Percentiles rank a stretch among this genome's conserved stretches.
Evolutionary conservation across 805 yeast genomes (phyloP).

Genomic region (Priceomyces haplophilus): DNA sequence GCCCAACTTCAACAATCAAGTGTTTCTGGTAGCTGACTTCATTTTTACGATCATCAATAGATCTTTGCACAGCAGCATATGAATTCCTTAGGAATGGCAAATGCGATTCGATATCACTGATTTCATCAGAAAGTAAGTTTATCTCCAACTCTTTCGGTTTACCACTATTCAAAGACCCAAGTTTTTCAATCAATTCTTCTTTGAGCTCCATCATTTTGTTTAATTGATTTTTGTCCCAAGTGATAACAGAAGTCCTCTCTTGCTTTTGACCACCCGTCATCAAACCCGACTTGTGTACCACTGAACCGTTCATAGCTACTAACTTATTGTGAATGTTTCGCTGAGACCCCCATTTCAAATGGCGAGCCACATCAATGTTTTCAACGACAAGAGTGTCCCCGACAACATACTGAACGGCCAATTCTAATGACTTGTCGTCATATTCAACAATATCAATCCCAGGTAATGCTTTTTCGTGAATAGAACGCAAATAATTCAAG

Average conservation of each 20-base stretch:
- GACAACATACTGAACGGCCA: conserved; percentile 77
- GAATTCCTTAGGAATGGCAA: conserved; percentile 45
- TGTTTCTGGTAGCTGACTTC: conserved; percentile 52
- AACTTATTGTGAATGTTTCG: conserved; percentile 52
- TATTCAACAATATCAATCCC: conserved; percentile 69
- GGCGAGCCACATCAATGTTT: conserved; percentile 61
- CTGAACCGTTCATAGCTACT: conserved; percentile 80
- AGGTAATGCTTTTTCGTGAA: conserved; percentile 59
- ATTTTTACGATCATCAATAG: conserved; percentile 40
- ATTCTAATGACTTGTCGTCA: conserved; percentile 60
- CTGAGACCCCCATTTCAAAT: conserved; percentile 63
- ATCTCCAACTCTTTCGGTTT: conserved; percentile 57
- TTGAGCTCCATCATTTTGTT: conserved; percentile 50
- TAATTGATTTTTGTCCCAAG: conserved; percentile 75
- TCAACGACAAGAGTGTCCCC: conserved; percentile 81
- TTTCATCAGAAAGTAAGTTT: conserved; percentile 54
- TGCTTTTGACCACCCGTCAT: conserved; percentile 86
- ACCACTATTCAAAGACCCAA: conserved; percentile 45
- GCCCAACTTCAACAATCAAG: conserved; percentile 18
- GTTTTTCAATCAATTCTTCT: conserved; percentile 48
- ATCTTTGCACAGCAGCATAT: conserved; percentile 42
- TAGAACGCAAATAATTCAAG: conserved; percentile 51
- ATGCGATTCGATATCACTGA: conserved; percentile 32
- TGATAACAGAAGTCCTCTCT: conserved; percentile 32
- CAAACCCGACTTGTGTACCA: conserved; percentile 79